Evolutionary conservation across 2,329 filamentous ascomycete genomes (phyloP).

Genomic region (Colletotrichum chlorophyti): DNA sequence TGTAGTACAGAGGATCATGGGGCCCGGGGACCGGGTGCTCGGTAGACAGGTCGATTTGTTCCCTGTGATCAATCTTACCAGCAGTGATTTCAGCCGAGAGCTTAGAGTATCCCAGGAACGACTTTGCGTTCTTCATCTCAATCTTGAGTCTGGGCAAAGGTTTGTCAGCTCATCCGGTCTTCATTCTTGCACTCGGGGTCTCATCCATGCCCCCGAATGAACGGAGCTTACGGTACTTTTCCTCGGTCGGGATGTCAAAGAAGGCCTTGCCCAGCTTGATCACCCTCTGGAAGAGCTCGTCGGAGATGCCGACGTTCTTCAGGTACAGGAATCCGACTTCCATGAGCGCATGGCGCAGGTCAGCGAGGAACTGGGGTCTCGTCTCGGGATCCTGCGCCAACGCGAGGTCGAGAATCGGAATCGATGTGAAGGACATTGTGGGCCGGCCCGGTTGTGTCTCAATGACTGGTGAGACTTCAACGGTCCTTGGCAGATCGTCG

Average conservation of each 20-base stretch:
- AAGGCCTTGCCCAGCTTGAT: constrained; percentile 73
- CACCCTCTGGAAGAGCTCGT: constrained; percentile 69
- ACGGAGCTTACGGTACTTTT: constrained; percentile 63
- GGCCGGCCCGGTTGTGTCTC: not conserved
- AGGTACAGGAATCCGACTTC: constrained; percentile 91
- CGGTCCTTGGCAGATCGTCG: not conserved
- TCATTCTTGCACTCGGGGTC: not conserved
- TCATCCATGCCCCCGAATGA: not conserved
- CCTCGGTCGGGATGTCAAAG: constrained; percentile 77
- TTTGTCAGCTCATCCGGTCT: constrained; percentile 6
- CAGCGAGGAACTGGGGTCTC: constrained; percentile 74
- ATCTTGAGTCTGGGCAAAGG: constrained; percentile 59
- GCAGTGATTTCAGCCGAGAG: constrained; percentile 76
- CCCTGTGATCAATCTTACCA: constrained; percentile 77
- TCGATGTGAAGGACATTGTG: constrained; percentile 72
- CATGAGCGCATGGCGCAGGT: constrained; percentile 77
- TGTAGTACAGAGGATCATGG: constrained; percentile 72
- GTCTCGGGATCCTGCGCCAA: constrained; percentile 67
- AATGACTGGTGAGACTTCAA: not conserved
- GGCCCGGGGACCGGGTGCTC: constrained; percentile 71
- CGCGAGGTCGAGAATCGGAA: constrained; percentile 81
- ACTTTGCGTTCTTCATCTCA: constrained; percentile 77
- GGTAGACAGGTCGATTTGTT: constrained; percentile 87
- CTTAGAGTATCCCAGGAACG: constrained; percentile 74
- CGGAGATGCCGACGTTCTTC: constrained; percentile 77